Evolutionary conservation across 2,329 filamentous ascomycete genomes (phyloP), one percentile per base, ranked within the genome.

Genomic region (Xylariaceae sp.): DNA sequence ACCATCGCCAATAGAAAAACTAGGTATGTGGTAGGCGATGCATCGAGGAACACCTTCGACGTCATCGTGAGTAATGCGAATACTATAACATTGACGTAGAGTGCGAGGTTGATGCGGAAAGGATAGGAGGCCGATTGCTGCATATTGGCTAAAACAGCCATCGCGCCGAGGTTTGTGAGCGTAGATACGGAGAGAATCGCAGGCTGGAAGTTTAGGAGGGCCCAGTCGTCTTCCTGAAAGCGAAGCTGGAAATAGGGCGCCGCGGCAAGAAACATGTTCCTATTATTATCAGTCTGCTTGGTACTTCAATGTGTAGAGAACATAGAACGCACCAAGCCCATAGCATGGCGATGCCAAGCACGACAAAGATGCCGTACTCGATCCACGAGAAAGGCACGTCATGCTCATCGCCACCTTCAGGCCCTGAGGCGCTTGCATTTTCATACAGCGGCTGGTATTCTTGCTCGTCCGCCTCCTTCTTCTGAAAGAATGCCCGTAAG

Each of bases 231-330:
- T 55, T 81, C 79, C 39, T 81, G 76, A 72, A 97, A 96, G 63
- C 93, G 91, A 43, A 79, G 80, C 67, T 92, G 86, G 75, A 97
- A 97, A 77, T 97, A 97, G 4, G 93, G 91, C 1, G 91, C 91
- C 7, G 93, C 92, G 39, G 94, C 93, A 63, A 97, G 84, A 72
- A 97, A 97, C 93, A 97, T 97, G 77, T 97, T 97, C 91, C 91
- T 93, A 62, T 13, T 24, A 35, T 18, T 23, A 20, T 55, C 21
- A 49, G 36, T 50, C 35, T 58, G 42, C 41, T 35, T 4, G 23
- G 47, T 51, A 36, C 33, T 37, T 15, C n/a, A 13, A 11, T 11
- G 46, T 39, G 39, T 26, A 40, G 37, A n/a, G 7, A 50, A 23
- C 20, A 53, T 42, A 65, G 32, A 48, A n/a, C 83, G 63, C 82